Evolutionary conservation across 2,329 filamentous ascomycete genomes (phyloP), one percentile per base, ranked within the genome.

Genomic region (Cladosporium sp.): DNA sequence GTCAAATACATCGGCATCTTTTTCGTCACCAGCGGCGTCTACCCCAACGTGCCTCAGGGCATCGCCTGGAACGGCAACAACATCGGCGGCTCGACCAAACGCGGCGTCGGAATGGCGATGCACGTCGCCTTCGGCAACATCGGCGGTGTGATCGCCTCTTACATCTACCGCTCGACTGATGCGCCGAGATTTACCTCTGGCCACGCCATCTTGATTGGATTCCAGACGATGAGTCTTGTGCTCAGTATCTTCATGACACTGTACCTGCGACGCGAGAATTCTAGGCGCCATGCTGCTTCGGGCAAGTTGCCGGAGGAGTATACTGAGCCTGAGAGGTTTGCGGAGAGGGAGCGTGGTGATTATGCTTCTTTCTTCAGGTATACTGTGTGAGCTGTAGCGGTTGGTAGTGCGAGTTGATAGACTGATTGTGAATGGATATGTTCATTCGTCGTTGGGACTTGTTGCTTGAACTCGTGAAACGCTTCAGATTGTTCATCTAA

Each of bases 51-150:
- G 2, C 84, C 85, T 5, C 80, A 85, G 30, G 82, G 82, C 51
- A 79, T 86, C 65, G 83, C 85, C 28, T 87, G 85, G 85, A 86
- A 86, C 65, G 81, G 81, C 23, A 85, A 84, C 74, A 87, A 87
- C 70, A 84, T 86, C 60, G 83, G 83, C 2, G 84, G 83, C 8
- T 82, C 81, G 30, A 75, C 83, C 65, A 86, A 86, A 78, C 79
- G 84, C 63, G 83, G 80, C 49, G 83, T 84, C 13, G 84, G 84
- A 16, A 85, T 86, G 59, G 84, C 83, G 28, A 84, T 86, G 80
- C 83, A 85, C 68, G 80, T 85, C 48, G 83, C 82, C 65, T 81
- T 83, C 25, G 82, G 82, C 5, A 79, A 80, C 28, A 36, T 58
- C 3, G 56, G 56, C 1, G 56, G 56, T 43, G 56, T 34, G 2